Conservation (phyloP, 768 basidiomycete genomes). For the Cytidiella melzeri region DNA sequence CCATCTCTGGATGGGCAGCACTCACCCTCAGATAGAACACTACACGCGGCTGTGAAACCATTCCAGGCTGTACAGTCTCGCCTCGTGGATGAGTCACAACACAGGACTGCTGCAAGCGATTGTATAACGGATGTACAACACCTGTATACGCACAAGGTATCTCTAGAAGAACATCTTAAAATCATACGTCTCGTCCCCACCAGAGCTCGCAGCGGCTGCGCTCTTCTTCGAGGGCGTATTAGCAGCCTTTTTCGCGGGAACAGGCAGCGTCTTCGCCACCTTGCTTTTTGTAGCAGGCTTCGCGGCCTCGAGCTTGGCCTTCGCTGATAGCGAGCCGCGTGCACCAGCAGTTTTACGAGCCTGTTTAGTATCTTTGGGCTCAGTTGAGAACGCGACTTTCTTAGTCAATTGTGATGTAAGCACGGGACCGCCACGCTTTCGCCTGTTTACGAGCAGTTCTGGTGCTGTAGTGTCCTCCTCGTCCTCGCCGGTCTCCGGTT, state of each 20-base stretch:
- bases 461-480: conserved; percentile 34
- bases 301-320: conserved; percentile 17
- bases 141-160: not conserved
- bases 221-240: conserved; percentile 24
- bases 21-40: too few relatives aligned
- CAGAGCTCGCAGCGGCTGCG: conserved; percentile 12
- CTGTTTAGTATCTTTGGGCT: conserved; percentile 22
- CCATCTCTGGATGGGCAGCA: too few relatives aligned
- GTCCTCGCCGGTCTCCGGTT: conserved; percentile 34
- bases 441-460: conserved; percentile 25
- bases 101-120: too few relatives aligned
- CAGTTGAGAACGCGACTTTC: conserved; percentile 29
- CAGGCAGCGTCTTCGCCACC: conserved; percentile 14
- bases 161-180: conserved; percentile 50
- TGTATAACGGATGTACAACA: not conserved
- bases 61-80: too few relatives aligned
- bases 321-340: conserved; percentile 11
- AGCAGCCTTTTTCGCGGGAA: conserved; percentile 23
- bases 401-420: conserved; percentile 21
- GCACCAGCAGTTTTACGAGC: conserved; percentile 20
- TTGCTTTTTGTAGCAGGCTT: conserved; percentile 4
- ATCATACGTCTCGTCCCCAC: conserved; percentile 43
- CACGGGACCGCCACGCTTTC: conserved; percentile 21
- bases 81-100: too few relatives aligned
- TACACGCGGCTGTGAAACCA: too few relatives aligned